Evolutionary conservation across 257 asterid genomes (phyloP).

Genomic region (Nicotiana knightiana): DNA sequence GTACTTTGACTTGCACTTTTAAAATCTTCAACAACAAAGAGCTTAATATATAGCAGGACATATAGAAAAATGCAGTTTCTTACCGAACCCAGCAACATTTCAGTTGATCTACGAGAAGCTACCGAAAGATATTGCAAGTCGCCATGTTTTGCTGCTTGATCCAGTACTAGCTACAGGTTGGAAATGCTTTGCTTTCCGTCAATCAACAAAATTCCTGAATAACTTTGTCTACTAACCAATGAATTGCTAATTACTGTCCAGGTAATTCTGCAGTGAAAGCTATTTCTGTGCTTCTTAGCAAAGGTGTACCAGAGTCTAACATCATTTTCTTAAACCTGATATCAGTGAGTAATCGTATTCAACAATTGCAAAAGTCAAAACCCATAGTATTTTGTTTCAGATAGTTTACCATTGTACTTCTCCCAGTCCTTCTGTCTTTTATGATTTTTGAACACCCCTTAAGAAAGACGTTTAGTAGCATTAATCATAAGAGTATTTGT

Average conservation of each 20-base stretch:
- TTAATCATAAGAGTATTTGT: too few relatives aligned
- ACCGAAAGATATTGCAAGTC: constrained; percentile 84
- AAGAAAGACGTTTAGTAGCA: too few relatives aligned
- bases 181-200: background rate
- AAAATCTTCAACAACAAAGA: background rate
- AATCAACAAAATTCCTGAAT: background rate
- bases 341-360: constrained; percentile 41
- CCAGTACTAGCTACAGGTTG: constrained; percentile 94
- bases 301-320: constrained; percentile 85
- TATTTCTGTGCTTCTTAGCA: constrained; percentile 63
- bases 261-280: constrained; percentile 91
- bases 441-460: background rate
- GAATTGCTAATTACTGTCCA: constrained; percentile 6
- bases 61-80: constrained; percentile 4
- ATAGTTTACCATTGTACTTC: background rate
- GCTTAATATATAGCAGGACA: background rate
- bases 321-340: constrained; percentile 89
- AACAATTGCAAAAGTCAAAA: background rate
- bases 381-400: background rate
- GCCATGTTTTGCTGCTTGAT: constrained; percentile 81
- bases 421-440: background rate
- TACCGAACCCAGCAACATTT: constrained; percentile 12
- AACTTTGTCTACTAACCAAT: background rate
- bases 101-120: constrained; percentile 93
- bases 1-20: background rate